Base-by-base conservation (phyloP, 2,329 filamentous ascomycete species). In the Zasmidium cellare region DNA sequence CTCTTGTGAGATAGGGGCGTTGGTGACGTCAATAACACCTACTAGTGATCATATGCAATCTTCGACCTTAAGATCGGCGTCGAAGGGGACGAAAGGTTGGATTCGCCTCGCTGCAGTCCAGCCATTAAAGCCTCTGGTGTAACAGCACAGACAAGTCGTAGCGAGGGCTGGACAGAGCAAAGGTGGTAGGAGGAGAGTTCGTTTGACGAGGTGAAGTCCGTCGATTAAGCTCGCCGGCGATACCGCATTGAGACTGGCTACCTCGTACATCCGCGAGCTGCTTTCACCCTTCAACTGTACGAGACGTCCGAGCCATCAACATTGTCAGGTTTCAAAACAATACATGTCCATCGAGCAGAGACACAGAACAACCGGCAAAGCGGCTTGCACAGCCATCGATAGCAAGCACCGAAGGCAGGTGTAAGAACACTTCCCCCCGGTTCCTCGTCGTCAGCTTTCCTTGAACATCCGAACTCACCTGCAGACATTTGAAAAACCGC, bases 191-290 rank as follows among this genome's bases (percentile, higher is more conserved):
- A n/a, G 35, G 6, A 41, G n/a, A n/a, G 5, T 5, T 41, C 35
- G 7, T 41, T 9, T 18, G 6, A n/a, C 35, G 35, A 41, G n/a
- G 16, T 41, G n/a, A 14, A 41, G 35, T 41, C 16, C 12, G 5
- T n/a, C 35, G 18, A 44, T 24, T 31, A 24, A 46, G 48, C 55
- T 53, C 50, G 19, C 41, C 55, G 46, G 25, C 55, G 49, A 52
- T 53, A 41, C 55, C 41, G 7, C 2, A 47, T 53, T 6, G 19
- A 24, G 55, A 52, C 3, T 46, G 9, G 49, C 35, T 14, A n/a
- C 16, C 35, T 41, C 35, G 35, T 41, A 41, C 35, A 6, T 41
- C 16, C 35, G 35, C 35, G 35, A 41, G 35, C 35, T 41, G 35
- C 6, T 28, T 28, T 11, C 11, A 28, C 25, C n/a, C n/a, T n/a